Evolutionary conservation across 345 rosid genomes (phyloP).

Genomic region (Linum lewisii): DNA sequence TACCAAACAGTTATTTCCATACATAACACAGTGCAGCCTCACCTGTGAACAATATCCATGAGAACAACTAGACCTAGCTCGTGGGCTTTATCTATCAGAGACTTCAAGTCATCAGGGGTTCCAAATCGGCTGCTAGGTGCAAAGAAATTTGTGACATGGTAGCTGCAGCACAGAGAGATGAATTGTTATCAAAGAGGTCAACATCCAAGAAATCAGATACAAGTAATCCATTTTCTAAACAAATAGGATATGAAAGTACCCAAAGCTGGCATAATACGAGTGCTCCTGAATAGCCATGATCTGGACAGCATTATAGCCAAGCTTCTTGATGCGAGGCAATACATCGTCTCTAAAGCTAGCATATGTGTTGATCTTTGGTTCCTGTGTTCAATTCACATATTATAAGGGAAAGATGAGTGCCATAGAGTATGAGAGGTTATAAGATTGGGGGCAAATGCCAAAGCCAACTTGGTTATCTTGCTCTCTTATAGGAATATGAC

Average conservation of each 20-base stretch:
- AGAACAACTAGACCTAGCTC: constrained; percentile 90
- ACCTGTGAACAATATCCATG: constrained; percentile 99
- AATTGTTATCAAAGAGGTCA: constrained; percentile 13
- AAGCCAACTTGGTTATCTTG: not conserved
- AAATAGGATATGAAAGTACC: constrained; percentile 38
- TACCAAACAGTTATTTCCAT: not conserved
- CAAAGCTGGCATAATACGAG: constrained; percentile 94
- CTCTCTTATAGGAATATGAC: not conserved
- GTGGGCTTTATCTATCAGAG: constrained; percentile 89
- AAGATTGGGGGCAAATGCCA: not conserved
- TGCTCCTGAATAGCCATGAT: constrained; percentile 99
- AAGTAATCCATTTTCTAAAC: not conserved
- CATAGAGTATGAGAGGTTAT: not conserved
- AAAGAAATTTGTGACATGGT: constrained; percentile 88
- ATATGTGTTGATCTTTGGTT: constrained; percentile 74
- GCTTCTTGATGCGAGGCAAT: constrained; percentile 89
- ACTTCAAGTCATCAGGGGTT: constrained; percentile 95
- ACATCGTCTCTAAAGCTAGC: constrained; percentile 87
- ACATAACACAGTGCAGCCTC: not conserved
- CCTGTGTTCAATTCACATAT: constrained; percentile 36
- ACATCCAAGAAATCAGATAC: constrained; percentile 1
- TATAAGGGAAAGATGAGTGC: not conserved
- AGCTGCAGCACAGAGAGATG: constrained; percentile 46
- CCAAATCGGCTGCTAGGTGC: constrained; percentile 98
- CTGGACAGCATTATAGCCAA: constrained; percentile 96